Evolutionary conservation across 2,329 filamentous ascomycete genomes (phyloP).

Genomic region (Fusarium pininemorale): DNA sequence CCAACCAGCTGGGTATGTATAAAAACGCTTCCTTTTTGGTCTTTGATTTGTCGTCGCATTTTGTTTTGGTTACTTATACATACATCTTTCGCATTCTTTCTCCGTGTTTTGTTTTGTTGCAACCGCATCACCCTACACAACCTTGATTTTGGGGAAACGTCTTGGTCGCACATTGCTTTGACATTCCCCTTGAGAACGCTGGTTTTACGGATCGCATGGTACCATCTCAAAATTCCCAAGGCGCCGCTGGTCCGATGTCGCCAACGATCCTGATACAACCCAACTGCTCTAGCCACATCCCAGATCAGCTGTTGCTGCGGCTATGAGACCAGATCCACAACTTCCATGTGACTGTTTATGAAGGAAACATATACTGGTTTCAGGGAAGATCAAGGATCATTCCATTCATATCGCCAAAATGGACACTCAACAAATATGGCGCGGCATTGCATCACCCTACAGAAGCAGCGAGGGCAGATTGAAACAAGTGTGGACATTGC

Average conservation of each 20-base stretch:
- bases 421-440: slow-evolving; percentile 19
- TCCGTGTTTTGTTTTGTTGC: neutral
- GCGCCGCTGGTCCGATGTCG: neutral
- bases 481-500: slow-evolving; percentile 41
- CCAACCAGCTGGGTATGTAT: slow-evolving; percentile 50
- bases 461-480: slow-evolving; percentile 28
- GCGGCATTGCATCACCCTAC: slow-evolving; percentile 32
- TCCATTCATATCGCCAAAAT: slow-evolving; percentile 7
- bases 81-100: neutral
- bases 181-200: neutral
- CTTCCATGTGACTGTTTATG: neutral
- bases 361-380: slow-evolving; percentile 1
- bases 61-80: neutral
- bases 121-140: neutral
- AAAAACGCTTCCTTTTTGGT: neutral
- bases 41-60: neutral
- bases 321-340: neutral
- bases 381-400: slow-evolving; percentile 22
- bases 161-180: neutral
- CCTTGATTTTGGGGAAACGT: neutral
- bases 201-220: neutral
- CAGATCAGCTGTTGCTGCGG: neutral
- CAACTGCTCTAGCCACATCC: neutral
- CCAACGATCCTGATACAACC: slow-evolving; percentile 2
- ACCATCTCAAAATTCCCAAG: neutral